Evolutionary conservation across 331 rosid species (phyloP).

Genomic region (Rosa hybrid): DNA sequence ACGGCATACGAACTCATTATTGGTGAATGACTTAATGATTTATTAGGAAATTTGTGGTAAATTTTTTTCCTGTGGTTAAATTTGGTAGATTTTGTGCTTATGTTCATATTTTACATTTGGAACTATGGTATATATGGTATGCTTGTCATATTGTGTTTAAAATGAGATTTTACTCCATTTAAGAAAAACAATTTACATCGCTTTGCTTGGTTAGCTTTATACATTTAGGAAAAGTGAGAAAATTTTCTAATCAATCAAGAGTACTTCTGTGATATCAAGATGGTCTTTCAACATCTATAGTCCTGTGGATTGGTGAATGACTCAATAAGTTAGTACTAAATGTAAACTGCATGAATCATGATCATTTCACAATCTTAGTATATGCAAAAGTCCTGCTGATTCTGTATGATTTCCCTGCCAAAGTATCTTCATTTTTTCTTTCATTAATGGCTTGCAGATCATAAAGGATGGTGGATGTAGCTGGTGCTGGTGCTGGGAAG

Average conservation of each 20-base stretch:
- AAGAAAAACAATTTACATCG: neutral
- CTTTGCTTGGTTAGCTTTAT: too few species aligned
- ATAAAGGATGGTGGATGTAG: constrained; percentile 38
- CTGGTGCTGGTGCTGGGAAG: constrained; percentile 28
- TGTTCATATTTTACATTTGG: too few species aligned
- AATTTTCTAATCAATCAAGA: neutral
- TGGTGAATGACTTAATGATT: neutral
- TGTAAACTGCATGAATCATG: neutral
- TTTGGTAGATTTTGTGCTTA: too few species aligned
- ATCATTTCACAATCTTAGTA: neutral
- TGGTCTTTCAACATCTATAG: neutral
- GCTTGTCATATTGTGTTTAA: neutral
- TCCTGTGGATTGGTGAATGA: neutral
- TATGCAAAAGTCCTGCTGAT: neutral
- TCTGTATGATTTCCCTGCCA: neutral
- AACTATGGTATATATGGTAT: too few species aligned
- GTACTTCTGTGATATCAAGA: neutral
- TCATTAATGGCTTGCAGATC: constrained; percentile 2
- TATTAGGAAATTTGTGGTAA: neutral
- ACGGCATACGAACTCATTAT: neutral
- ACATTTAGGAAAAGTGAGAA: too few species aligned
- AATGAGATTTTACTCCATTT: neutral
- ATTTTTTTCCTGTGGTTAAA: too few species aligned
- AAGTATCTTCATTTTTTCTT: neutral
- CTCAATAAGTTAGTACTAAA: neutral